Evolutionary conservation across 2,329 filamentous ascomycete species (phyloP).

Genomic region (Fusarium algeriense): DNA sequence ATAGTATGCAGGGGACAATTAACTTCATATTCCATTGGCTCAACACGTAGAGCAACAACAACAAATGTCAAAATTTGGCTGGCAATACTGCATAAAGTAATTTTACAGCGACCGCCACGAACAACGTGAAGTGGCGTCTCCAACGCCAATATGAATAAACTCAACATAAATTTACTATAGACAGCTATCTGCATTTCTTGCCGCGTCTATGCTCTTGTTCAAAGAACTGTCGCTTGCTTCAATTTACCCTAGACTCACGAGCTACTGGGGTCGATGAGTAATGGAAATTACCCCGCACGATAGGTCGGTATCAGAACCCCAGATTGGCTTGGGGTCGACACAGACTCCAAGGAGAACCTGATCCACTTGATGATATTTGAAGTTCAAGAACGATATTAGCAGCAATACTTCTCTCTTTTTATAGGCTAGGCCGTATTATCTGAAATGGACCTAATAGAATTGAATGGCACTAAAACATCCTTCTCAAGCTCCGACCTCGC

Average conservation of each 20-base stretch:
- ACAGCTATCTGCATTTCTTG: rapidly evolving
- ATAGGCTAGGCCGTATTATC: rapidly evolving
- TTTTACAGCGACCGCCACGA: not conserved
- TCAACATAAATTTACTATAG: not conserved
- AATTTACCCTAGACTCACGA: not conserved
- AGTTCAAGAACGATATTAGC: not conserved
- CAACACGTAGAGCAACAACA: too few relatives aligned
- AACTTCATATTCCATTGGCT: too few relatives aligned
- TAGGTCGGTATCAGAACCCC: constrained; percentile 13
- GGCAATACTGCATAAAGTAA: not conserved
- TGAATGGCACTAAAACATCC: not conserved
- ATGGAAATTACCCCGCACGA: constrained; percentile 47
- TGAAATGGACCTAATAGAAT: not conserved
- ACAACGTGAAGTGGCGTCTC: rapidly evolving
- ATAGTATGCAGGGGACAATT: too few relatives aligned
- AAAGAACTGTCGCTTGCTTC: rapidly evolving
- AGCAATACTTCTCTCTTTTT: not conserved
- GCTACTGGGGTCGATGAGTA: constrained; percentile 22
- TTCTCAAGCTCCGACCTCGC: not conserved
- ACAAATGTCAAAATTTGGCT: too few relatives aligned
- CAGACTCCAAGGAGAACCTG: not conserved
- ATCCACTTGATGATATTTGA: constrained; percentile 11
- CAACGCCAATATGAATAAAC: rapidly evolving
- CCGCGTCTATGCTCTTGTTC: not conserved
- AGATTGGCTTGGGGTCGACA: constrained; percentile 9